Base-by-base conservation (phyloP, 2,329 filamentous ascomycete species). In the Talaromyces sp. region DNA sequence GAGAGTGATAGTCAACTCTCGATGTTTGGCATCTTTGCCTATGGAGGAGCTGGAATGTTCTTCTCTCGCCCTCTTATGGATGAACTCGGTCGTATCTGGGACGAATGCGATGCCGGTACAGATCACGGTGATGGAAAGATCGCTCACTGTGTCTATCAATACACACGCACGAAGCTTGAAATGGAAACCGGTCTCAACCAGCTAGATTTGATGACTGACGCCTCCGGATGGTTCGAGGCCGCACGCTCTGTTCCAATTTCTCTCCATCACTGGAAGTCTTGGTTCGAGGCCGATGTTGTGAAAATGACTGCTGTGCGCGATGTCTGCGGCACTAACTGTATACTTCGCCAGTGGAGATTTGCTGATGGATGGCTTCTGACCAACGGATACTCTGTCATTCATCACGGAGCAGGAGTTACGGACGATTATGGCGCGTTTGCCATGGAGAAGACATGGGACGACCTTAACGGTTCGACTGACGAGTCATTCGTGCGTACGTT, bases 241-340 rank as follows among this genome's bases (percentile, higher is more conserved):
- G 84, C 85, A 1, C 74, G 81, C 27, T 70, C 71, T 35, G 75
- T 78, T n/a, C 83, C 85, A 0, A 74, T 88, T 13, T 86, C 82
- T 59, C 76, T 89, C 7, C 86, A 89, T 72, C 86, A 89, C 76
- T 88, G 86, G 85, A 87, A 87, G 72, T 84, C 81, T 13, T 88
- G 86, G 85, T 86, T 86, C 74, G 70, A 79, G 9, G 73, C 71
- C 27, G 75, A 79, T 64, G 85, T 87, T 49, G 79, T 80, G 56
- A 78, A 81, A 64, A 83, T 87, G 76, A 80, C 83, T 37, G 74
- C 78, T 45, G 76, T 85, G 13, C 75, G 80, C 7, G 72, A 80
- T 10, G 72, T 86, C n/a, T 88, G 86, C 68, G 86, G 86, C 5
- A 82, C 83, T 57, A 68, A 68, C 2, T 88, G 86, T 66, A 81